Base-by-base conservation (phyloP, 1,284 basidiomycete species). In the Takashimella koratensis region DNA sequence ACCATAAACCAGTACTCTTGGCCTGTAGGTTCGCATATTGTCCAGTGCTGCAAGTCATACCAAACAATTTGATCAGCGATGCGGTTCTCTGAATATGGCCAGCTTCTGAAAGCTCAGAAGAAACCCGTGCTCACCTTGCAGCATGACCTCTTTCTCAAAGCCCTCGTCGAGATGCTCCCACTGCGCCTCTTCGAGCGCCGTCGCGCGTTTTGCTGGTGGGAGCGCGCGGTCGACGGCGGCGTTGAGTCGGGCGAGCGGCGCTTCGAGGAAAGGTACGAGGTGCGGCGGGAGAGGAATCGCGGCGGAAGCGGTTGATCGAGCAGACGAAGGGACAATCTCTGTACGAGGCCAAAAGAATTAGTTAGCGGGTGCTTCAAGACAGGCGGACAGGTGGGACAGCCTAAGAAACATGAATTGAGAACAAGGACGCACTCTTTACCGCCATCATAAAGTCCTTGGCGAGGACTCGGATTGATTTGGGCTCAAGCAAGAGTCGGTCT, bases 401-500 rank as follows among this genome's bases (percentile, higher is more conserved):
- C n/a, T n/a, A n/a, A 42, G 24, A 56, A 43, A 47, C 11, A 30
- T 25, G 3, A 41, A 13, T 16, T 26, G 6, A n/a, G 10, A 21
- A 2, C 12, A 12, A 4, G 5, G 13, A 79, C 85, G 57, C 66
- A 95, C 93, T 94, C 77, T 97, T 94, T 59, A 97, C 86, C 1
- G 94, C 91, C 67, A 96, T 88, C 90, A 97, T 94, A 69, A 99
- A 99, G 75, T 99, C 96, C 51, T 90, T 83, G 40, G 96, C 81
- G 47, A 88, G 85, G 8, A 98, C 86, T 40, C 82, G 81, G 59
- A 98, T 96, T 1, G 86, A 86, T 63, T 90, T 86, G 1, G 94
- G 90, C 57, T 93, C 84, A 47, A 98, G 80, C 43, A 93, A 70
- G 11, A 98, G 76, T 5, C 96, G 81, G 59, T 98, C 92, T 25